Evolutionary conservation across 768 basidiomycete species (phyloP), one percentile per base, ranked within the genome.

Genomic region (Leucocoprinus birnbaumii): DNA sequence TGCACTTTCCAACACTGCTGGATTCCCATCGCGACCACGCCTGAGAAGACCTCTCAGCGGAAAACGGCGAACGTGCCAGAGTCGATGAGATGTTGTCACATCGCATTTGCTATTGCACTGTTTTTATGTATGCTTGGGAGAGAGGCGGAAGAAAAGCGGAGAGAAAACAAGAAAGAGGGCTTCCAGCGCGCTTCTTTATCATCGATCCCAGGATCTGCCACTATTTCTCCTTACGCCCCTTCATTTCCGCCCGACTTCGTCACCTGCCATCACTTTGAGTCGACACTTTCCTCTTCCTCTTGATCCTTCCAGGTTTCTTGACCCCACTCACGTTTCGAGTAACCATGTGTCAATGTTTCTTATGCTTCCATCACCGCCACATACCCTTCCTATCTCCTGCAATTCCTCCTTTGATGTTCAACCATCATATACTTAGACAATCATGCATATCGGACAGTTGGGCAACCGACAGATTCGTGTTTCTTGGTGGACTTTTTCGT

Each of bases 11-110:
- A 22, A 41, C 25, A 19, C 13, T 27, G 22, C 46, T 9, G 54
- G 38, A 14, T 43, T 42, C 25, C 21, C 54, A 16, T 34, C 47
- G 19, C 37, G 54, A 42, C 47, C 38, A 4, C 54, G 54, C 13
- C 16, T 40, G 27, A 49, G 46, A 26, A 55, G 48, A 49, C 38
- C 42, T 18, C 25, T 55, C 27, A 35, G 26, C 27, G 54, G 13
- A 31, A 55, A 24, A 37, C 54, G 48, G 25, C 54, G 54, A 18
- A 43, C 47, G 6, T 55, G 54, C 22, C 54, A 55, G 21, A 55
- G 54, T 55, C 54, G 54, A 21, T 55, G 48, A 55, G 14, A 13
- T 21, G 6, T 8, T 18, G 9, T 42, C 42, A 9, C 19, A 11
- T 31, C 14, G 22, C 14, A 9, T 16, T 24, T 3, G 24, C 13